Evolutionary conservation across 768 basidiomycete species (phyloP), one percentile per base, ranked within the genome.

Genomic region (Pleurotus giganteus): DNA sequence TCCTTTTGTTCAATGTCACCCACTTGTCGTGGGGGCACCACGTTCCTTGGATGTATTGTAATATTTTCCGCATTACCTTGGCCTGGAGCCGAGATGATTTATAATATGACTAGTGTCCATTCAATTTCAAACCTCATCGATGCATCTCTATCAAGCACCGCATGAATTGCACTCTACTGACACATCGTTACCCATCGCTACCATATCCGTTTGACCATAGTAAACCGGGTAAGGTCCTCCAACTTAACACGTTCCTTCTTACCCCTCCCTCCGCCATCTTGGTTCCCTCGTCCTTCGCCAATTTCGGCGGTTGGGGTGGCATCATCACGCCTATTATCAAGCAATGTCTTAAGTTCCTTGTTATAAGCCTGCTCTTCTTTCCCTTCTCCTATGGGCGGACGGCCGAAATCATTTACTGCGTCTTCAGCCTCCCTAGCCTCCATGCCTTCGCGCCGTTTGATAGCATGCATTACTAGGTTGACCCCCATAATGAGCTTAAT

Each of bases 141-240:
- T n/a, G n/a, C n/a, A n/a, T n/a, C n/a, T n/a, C n/a, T n/a, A n/a
- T n/a, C n/a, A n/a, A n/a, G n/a, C n/a, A n/a, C n/a, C n/a, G n/a
- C n/a, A n/a, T n/a, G n/a, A n/a, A n/a, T n/a, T n/a, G n/a, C n/a
- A n/a, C n/a, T n/a, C n/a, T n/a, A n/a, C n/a, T n/a, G n/a, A n/a
- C n/a, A n/a, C n/a, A n/a, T n/a, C n/a, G n/a, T n/a, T n/a, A n/a
- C n/a, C n/a, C n/a, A n/a, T n/a, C 26, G 28, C 66, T 74, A 83
- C 79, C 79, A 95, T 42, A 96, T 95, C 50, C 91, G 78, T 66
- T 96, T 96, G 43, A 96, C 89, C 94, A 98, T 98, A 17, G 94
- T 96, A 75, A 90, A 98, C 53, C 94, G 71, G 29, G 92, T 96
- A 46, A 98, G 79, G 64, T 96, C 92, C 66, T 97, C 94, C 47